Conservation (phyloP, 1,284 basidiomycete species). For the Stereum hirsutum region DNA sequence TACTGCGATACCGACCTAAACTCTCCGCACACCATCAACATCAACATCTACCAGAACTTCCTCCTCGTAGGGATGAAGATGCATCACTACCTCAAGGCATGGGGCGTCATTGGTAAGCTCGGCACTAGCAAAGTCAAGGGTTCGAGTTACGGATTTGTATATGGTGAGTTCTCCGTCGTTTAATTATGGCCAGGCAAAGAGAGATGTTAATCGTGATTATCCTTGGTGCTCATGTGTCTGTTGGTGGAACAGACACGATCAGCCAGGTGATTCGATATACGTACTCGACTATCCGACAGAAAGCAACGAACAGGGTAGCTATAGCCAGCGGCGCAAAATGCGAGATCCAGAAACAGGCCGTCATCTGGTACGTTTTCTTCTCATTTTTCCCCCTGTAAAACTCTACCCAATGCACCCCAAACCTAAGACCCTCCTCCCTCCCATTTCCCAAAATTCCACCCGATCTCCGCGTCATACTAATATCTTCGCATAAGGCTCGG, state of each 20-base stretch:
- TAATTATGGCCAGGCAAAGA: no score
- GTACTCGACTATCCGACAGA: slow-evolving; percentile 41
- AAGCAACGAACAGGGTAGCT: slow-evolving; percentile 34
- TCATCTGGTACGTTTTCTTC: slow-evolving; percentile 62
- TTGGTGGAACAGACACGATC: slow-evolving; percentile 38
- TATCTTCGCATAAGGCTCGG: slow-evolving; percentile 64
- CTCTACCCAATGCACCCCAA: slow-evolving; percentile 10
- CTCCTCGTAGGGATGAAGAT: slow-evolving; percentile 85
- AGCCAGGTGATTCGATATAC: slow-evolving; percentile 49
- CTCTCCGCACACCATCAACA: slow-evolving; percentile 47
- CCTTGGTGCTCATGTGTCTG: slow-evolving; percentile 1
- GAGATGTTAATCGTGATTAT: background rate
- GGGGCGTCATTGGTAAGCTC: slow-evolving; percentile 37
- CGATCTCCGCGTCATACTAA: background rate
- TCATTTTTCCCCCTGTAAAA: background rate
- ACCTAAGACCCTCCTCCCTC: no score
- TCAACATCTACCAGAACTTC: slow-evolving; percentile 86
- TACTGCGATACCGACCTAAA: slow-evolving; percentile 77
- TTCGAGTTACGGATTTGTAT: slow-evolving; percentile 39
- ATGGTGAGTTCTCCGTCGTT: slow-evolving; percentile 37
- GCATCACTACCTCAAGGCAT: slow-evolving; percentile 68
- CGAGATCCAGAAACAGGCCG: slow-evolving; percentile 38
- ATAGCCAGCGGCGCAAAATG: slow-evolving; percentile 26
- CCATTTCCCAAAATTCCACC: background rate
- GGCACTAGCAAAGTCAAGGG: no score